Base-by-base conservation (phyloP, 108 stramenopile species). In the Cyclostephanos invisitatus region DNA sequence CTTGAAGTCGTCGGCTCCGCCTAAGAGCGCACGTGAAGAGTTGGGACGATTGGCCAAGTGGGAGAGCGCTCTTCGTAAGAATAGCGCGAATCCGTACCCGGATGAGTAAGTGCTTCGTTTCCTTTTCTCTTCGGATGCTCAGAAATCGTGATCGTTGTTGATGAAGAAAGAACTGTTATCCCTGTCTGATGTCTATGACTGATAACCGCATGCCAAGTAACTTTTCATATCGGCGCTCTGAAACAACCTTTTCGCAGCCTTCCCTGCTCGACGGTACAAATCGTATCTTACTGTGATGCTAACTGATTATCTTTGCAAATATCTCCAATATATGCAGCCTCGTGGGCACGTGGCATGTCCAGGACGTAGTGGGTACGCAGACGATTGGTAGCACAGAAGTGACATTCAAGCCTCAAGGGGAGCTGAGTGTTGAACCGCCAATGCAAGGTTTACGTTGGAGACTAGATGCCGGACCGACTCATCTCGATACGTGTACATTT, bases 401-500 rank as follows among this genome's bases (percentile, higher is more conserved):
- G 5, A 73, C 62, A 14, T 81, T 95, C 24, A 48, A 73, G 32
- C 85, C 88, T 29, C 57, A 81, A 46, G 93, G 93, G 21, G 75
- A 82, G 42, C 88, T 94, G 2, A 42, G 61, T 22, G 84, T 91
- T 12, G 79, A 78, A n/a, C 74, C 83, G 47, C 90, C 91, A 12
- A 71, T 91, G 73, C 84, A 88, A 62, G 93, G 93, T 5, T 75
- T 92, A n/a, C 78, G 85, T 44, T 95, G 94, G 94, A 78, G 94
- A 36, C 68, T 91, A 7, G 91, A 93, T 73, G 85, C 94, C 10
- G 94, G 94, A 7, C 94, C 94, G 15, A 93, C 94, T n/a, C 94
- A 95, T 78, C 67, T 95, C 12, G 94, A 95, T 63, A 95, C 94
- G 18, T 90, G 90, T 68, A 93, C 91, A 40, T 95, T 95, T 67